Conservation (phyloP, 257 asterid genomes). For the Forsythia viridissima region DNA sequence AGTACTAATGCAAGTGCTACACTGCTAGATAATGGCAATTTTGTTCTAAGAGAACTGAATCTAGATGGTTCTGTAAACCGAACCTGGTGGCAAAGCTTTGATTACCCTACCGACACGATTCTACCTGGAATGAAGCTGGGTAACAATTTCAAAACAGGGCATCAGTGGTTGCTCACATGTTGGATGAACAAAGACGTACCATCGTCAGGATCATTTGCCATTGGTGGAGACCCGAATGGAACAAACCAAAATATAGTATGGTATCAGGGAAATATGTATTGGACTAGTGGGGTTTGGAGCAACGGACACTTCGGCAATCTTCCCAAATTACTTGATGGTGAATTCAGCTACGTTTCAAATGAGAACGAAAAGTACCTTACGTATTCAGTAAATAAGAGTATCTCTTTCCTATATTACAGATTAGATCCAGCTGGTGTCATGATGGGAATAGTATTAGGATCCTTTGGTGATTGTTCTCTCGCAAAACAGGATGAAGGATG, state of each 20-base stretch:
- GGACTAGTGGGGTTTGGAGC: conserved; percentile 15
- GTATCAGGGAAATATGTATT: conserved; percentile 21
- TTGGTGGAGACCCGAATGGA: conserved; percentile 24
- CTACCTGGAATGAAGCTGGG: conserved; percentile 40
- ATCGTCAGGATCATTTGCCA: conserved; percentile 32
- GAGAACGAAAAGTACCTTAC: conserved; percentile 24
- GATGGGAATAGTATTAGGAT: not conserved
- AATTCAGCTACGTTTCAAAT: conserved; percentile 9
- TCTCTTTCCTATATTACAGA: not conserved
- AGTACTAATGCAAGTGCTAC: conserved; percentile 23
- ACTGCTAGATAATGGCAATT: conserved; percentile 29
- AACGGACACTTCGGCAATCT: conserved; percentile 5
- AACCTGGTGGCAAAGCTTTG: conserved; percentile 35
- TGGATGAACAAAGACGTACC: conserved; percentile 25
- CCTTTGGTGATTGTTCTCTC: conserved; percentile 17
- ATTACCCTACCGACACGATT: conserved; percentile 31
- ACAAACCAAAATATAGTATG: conserved; percentile 23
- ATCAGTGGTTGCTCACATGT: conserved; percentile 28
- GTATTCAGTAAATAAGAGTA: not conserved
- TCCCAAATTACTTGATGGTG: not conserved
- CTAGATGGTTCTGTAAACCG: conserved; percentile 16
- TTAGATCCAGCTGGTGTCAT: conserved; percentile 1
- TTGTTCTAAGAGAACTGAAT: conserved; percentile 21
- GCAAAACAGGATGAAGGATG: conserved; percentile 13
- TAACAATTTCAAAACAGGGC: conserved; percentile 29